Percentiles rank a stretch among this genome's conserved stretches.
These are phyloP conservation scores for Rutidosis leptorrhynchoides DNA, from an alignment of 129 eudicot genomes.

Conservation along the genomic window DNA sequence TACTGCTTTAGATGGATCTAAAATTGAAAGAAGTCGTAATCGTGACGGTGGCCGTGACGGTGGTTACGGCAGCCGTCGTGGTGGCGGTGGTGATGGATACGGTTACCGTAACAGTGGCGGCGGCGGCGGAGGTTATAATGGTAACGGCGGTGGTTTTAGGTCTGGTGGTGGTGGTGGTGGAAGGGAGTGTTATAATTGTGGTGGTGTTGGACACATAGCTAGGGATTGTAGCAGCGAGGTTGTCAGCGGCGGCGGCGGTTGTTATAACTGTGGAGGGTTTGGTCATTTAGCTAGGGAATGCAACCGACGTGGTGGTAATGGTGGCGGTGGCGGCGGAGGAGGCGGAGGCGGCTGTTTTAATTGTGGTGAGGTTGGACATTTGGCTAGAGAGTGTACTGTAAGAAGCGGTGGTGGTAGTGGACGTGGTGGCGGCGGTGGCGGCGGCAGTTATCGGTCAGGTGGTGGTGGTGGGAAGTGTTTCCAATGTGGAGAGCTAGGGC, in stretches of 20 bases:
- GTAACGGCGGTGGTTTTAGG: conserved; percentile 37
- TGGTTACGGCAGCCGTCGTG: conserved; percentile 35
- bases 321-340: conserved; percentile 37
- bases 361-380: conserved; percentile 39
- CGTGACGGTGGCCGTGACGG: conserved; percentile 29
- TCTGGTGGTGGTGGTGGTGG: conserved; percentile 38
- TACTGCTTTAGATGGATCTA: conserved; percentile 41
- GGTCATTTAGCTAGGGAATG: conserved; percentile 65
- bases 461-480: conserved; percentile 38
- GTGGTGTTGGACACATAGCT: conserved; percentile 53
- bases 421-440: conserved; percentile 22
- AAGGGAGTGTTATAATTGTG: conserved; percentile 60
- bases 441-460: conserved; percentile 23
- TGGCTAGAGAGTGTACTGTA: conserved; percentile 39
- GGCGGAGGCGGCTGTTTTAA: conserved; percentile 34
- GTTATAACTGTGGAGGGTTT: conserved; percentile 46
- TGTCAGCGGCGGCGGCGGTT: conserved; percentile 38
- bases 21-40: conserved; percentile 29
- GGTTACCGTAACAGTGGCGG: conserved; percentile 37
- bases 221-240: conserved; percentile 46
- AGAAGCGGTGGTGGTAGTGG: conserved; percentile 34
- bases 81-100: conserved; percentile 37
- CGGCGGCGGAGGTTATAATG: conserved; percentile 37
- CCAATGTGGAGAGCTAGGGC: conserved; percentile 48
- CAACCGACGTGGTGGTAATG: conserved; percentile 8